These are phyloP conservation scores for Ceratonia siliqua DNA, from an alignment of 306 rosid species.

Conservation along the genomic window DNA sequence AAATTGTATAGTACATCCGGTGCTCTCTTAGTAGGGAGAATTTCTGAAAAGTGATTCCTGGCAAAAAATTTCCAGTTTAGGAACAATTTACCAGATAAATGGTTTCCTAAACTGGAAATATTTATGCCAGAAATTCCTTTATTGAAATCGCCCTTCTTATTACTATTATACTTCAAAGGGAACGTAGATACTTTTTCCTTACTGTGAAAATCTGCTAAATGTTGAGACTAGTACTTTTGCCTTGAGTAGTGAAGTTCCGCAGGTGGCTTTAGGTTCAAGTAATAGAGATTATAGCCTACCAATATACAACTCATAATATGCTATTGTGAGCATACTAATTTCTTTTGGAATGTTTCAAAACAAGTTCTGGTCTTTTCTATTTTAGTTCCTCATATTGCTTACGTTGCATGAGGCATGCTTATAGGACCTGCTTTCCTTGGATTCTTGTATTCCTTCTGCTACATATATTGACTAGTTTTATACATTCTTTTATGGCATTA, in stretches of 20 bases:
- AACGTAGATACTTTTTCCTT: not conserved
- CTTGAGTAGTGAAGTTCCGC: constrained; percentile 6
- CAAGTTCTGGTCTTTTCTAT: not conserved
- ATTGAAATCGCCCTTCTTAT: not conserved
- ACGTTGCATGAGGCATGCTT: not conserved
- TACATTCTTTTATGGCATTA: constrained; percentile 2
- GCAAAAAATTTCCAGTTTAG: not conserved
- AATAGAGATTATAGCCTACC: constrained; percentile 12
- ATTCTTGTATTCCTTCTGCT: not conserved
- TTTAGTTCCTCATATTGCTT: constrained; percentile 14
- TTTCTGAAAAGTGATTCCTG: not conserved
- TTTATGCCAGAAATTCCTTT: not conserved
- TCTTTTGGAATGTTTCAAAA: constrained; percentile 9
- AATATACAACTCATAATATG: not conserved
- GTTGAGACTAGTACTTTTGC: not conserved
- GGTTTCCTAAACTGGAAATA: not conserved
- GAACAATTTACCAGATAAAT: not conserved
- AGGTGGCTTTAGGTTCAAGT: constrained; percentile 5
- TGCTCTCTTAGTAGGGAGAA: not conserved
- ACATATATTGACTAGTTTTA: not conserved
- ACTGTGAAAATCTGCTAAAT: not conserved
- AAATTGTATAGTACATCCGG: not conserved
- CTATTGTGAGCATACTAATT: not conserved
- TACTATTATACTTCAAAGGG: not conserved
- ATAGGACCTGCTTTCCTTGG: not conserved